Evolutionary conservation across 1,284 basidiomycete genomes (phyloP).

Genomic region (Rhodotorula sp.): DNA sequence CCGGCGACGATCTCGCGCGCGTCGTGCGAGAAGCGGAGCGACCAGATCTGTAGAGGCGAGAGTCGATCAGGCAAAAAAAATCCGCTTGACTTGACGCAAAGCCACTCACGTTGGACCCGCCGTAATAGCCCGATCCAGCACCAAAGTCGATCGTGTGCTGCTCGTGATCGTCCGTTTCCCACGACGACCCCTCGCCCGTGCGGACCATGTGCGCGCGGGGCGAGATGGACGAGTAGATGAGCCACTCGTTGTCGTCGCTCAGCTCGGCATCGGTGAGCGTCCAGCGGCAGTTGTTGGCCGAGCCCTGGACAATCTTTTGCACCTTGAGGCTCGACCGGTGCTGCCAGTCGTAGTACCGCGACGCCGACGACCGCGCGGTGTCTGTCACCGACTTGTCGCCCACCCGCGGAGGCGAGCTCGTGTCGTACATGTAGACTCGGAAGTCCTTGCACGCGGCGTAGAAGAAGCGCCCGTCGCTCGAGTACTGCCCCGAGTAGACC

Average conservation of each 20-base stretch:
- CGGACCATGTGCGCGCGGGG: constrained; percentile 76
- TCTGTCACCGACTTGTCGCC: constrained; percentile 39
- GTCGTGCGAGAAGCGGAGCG: constrained; percentile 92
- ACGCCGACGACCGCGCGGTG: not conserved
- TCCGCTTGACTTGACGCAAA: not conserved
- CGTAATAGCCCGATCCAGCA: constrained; percentile 12
- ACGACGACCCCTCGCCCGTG: constrained; percentile 60
- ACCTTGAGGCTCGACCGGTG: constrained; percentile 59
- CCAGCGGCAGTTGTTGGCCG: constrained; percentile 64
- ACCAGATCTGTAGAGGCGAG: constrained; percentile 65
- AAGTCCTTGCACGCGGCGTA: constrained; percentile 57
- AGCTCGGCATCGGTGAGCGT: constrained; percentile 94
- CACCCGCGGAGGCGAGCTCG: constrained; percentile 58
- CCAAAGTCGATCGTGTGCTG: constrained; percentile 75
- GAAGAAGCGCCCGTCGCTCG: constrained; percentile 53
- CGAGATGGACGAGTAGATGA: constrained; percentile 84
- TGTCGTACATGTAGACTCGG: constrained; percentile 68
- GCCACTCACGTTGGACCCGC: constrained; percentile 48
- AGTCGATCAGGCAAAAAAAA: no score
- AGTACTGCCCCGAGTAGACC: constrained; percentile 92
- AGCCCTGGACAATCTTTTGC: constrained; percentile 74
- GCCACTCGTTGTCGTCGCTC: constrained; percentile 84
- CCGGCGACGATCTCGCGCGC: constrained; percentile 81
- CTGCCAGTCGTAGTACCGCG: constrained; percentile 21
- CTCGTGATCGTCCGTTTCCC: constrained; percentile 47